A percentile compares a stretch with the other conserved stretches of the same genome.
These are phyloP conservation scores for Chrysoporthe deuterocubensis DNA, from an alignment of 2,329 filamentous ascomycete genomes.

Conservation along the genomic window DNA sequence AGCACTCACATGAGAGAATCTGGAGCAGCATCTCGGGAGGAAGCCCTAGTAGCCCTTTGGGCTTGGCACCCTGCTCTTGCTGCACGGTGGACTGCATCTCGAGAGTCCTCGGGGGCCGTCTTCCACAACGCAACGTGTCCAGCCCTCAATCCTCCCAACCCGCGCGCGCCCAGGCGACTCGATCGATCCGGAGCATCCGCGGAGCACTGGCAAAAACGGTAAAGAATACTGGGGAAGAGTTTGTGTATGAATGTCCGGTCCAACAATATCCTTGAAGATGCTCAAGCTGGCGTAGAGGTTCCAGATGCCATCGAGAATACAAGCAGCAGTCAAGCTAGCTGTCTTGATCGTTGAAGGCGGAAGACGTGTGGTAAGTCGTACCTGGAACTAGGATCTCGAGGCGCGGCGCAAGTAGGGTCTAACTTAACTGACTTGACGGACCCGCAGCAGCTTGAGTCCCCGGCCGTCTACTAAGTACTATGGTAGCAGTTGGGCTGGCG, in stretches of 20 bases:
- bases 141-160: not conserved
- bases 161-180: not conserved
- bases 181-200: not conserved
- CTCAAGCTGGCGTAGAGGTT: too few species aligned
- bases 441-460: not conserved
- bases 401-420: too few species aligned
- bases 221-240: not conserved
- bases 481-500: too few species aligned
- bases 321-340: too few species aligned
- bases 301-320: too few species aligned
- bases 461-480: too few species aligned
- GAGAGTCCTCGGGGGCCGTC: not conserved
- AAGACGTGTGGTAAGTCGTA: too few species aligned
- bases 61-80: not conserved
- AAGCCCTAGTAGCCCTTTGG: constrained; percentile 43
- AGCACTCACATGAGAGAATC: constrained; percentile 62
- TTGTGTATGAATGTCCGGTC: not conserved
- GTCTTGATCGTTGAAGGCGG: too few species aligned
- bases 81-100: not conserved
- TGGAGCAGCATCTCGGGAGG: constrained; percentile 68
- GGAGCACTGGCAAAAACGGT: not conserved
- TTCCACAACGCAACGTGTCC: not conserved
- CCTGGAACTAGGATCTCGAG: not conserved
- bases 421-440: not conserved
- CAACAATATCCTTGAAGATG: not conserved